Percentiles rank a stretch among this genome's conserved stretches.
Conservation (phyloP, 441 rosid species). For the Daphne laureola region DNA sequence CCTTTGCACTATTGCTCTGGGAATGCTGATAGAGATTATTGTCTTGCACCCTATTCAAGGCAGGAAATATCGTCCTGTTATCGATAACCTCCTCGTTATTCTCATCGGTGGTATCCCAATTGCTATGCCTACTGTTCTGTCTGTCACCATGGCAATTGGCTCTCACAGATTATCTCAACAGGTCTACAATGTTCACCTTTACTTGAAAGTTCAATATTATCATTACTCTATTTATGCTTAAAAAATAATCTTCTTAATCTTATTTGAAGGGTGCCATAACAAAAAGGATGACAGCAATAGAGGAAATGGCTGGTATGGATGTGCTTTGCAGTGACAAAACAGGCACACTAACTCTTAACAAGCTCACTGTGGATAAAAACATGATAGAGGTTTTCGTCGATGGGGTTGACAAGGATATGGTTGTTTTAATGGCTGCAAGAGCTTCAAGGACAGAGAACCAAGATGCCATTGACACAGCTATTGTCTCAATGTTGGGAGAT, state of each 20-base stretch:
- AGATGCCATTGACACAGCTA: constrained; percentile 53
- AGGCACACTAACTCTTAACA: constrained; percentile 54
- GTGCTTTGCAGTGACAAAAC: constrained; percentile 66
- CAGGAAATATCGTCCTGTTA: constrained; percentile 30
- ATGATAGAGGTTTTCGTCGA: constrained; percentile 51
- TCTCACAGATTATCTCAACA: constrained; percentile 52
- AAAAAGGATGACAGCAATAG: constrained; percentile 64
- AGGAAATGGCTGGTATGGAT: constrained; percentile 70
- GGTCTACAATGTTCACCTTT: constrained; percentile 15
- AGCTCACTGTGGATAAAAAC: constrained; percentile 45
- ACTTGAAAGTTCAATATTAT: too few species aligned
- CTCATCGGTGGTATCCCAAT: constrained; percentile 64
- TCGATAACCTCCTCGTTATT: constrained; percentile 39
- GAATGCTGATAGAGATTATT: constrained; percentile 34
- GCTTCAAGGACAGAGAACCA: constrained; percentile 59
- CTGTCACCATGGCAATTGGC: constrained; percentile 62
- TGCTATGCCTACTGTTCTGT: constrained; percentile 62
- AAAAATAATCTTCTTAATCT: constrained; percentile 1
- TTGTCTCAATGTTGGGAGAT: constrained; percentile 50
- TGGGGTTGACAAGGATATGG: constrained; percentile 43
- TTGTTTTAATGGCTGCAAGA: constrained; percentile 48
- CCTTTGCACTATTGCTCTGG: constrained; percentile 25
- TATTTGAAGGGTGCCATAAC: constrained; percentile 50
- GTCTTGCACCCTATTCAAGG: constrained; percentile 25
- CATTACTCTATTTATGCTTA: too few species aligned